Evolutionary conservation across 108 stramenopile genomes (phyloP).

Genomic region (Skeletonema costatum): DNA sequence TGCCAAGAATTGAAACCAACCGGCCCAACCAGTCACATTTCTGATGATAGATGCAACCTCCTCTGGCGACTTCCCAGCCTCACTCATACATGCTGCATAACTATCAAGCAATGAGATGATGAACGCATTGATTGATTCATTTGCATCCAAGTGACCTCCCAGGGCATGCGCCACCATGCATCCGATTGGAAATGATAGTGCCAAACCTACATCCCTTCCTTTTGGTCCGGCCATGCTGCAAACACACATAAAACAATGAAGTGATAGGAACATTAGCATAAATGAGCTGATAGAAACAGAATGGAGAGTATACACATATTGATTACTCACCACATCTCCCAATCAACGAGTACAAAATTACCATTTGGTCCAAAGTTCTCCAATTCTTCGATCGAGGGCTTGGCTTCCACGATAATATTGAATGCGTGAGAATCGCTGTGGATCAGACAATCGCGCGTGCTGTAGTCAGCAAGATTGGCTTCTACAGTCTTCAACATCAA

Average conservation of each 20-base stretch:
- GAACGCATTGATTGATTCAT: slow-evolving; percentile 8
- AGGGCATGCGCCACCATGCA: slow-evolving; percentile 40
- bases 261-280: neutral
- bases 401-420: slow-evolving; percentile 62
- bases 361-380: slow-evolving; percentile 41
- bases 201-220: slow-evolving; percentile 33
- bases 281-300: neutral
- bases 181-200: slow-evolving; percentile 24
- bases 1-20: slow-evolving; percentile 24
- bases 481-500: slow-evolving; percentile 8
- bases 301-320: neutral
- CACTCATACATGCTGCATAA: slow-evolving; percentile 23
- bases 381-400: slow-evolving; percentile 35
- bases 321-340: slow-evolving; percentile 26
- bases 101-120: slow-evolving; percentile 28
- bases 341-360: slow-evolving; percentile 39
- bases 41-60: slow-evolving; percentile 20
- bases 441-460: slow-evolving; percentile 30
- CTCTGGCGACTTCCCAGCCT: slow-evolving; percentile 18
- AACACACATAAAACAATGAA: too few relatives aligned
- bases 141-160: slow-evolving; percentile 8
- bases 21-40: slow-evolving; percentile 22
- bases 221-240: slow-evolving; percentile 22
- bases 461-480: neutral
- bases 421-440: slow-evolving; percentile 58